phyloP scores from a whole-genome alignment of 2,329 filamentous ascomycete genomes.

The Biscogniauxia marginata region DNA sequence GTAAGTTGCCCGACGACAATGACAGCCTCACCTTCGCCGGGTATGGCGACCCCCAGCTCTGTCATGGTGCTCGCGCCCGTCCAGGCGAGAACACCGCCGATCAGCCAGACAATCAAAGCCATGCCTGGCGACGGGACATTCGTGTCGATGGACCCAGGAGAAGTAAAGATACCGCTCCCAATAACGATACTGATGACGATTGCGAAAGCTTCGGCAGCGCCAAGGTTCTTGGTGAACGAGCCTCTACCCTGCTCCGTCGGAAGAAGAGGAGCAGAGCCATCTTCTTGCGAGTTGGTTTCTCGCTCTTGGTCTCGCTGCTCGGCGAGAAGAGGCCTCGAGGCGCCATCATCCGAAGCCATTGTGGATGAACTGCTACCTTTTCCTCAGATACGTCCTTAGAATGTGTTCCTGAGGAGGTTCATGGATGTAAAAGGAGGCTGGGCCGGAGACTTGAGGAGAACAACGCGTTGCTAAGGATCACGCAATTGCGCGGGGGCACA shows the following conservation, averaged over 20 bases:
- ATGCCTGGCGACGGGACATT: conserved; percentile 62
- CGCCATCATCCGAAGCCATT: conserved; percentile 12
- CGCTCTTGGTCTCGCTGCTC: conserved; percentile 11
- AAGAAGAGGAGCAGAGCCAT: conserved; percentile 3
- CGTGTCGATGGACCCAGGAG: conserved; percentile 60
- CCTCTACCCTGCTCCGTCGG: conserved; percentile 10
- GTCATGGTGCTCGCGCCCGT: conserved; percentile 62
- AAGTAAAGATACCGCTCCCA: conserved; percentile 64
- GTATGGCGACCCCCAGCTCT: conserved; percentile 62
- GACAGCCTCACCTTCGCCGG: conserved; percentile 50
- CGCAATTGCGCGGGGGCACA: not conserved
- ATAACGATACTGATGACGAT: conserved; percentile 64
- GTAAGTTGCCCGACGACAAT: not conserved
- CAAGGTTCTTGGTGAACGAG: conserved; percentile 32
- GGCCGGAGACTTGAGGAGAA: not conserved
- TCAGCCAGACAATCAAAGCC: conserved; percentile 58
- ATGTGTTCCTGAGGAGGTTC: not conserved
- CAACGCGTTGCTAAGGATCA: not conserved
- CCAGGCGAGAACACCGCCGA: conserved; percentile 63
- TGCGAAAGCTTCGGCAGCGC: conserved; percentile 44
- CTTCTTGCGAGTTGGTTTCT: not conserved
- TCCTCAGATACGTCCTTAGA: too few relatives aligned
- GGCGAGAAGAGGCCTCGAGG: conserved; percentile 18
- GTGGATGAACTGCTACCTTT: not conserved
- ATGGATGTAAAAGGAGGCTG: not conserved